Conservation (phyloP, 495 filamentous ascomycete species). For the Hypoxylon intermedium region DNA sequence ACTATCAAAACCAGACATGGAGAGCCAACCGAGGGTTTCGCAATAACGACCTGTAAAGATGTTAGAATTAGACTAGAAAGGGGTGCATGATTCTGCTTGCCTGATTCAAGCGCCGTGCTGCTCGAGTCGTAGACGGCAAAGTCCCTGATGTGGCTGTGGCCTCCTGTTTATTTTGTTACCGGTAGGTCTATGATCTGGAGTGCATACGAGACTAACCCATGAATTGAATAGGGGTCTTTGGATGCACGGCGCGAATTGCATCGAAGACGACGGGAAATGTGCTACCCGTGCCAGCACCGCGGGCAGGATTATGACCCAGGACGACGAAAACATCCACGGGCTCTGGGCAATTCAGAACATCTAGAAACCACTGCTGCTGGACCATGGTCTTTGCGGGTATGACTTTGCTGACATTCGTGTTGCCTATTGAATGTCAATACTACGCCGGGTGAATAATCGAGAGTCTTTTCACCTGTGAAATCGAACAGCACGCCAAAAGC, state of each 20-base stretch:
- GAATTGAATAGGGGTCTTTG: constrained; percentile 78
- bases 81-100: constrained; percentile 25
- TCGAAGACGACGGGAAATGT: constrained; percentile 66
- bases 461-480: constrained; percentile 74
- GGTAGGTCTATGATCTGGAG: neutral
- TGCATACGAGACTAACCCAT: constrained; percentile 54
- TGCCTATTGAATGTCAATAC: constrained; percentile 38
- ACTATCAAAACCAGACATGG: constrained; percentile 68
- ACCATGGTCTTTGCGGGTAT: constrained; percentile 66
- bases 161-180: constrained; percentile 45
- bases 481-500: constrained; percentile 86
- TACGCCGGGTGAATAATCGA: constrained; percentile 54
- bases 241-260: constrained; percentile 69
- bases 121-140: constrained; percentile 75
- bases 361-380: constrained; percentile 76
- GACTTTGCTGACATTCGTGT: constrained; percentile 43
- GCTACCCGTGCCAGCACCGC: constrained; percentile 57
- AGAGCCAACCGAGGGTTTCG: constrained; percentile 86
- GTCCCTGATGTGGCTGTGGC: constrained; percentile 83
- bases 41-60: constrained; percentile 68
- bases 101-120: constrained; percentile 76
- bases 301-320: constrained; percentile 73
- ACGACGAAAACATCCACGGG: constrained; percentile 79
- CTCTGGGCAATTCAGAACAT: constrained; percentile 65
- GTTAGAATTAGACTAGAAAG: neutral